Base-by-base conservation (phyloP, 1,139 yeast genomes). In the Neolecta irregularis region DNA sequence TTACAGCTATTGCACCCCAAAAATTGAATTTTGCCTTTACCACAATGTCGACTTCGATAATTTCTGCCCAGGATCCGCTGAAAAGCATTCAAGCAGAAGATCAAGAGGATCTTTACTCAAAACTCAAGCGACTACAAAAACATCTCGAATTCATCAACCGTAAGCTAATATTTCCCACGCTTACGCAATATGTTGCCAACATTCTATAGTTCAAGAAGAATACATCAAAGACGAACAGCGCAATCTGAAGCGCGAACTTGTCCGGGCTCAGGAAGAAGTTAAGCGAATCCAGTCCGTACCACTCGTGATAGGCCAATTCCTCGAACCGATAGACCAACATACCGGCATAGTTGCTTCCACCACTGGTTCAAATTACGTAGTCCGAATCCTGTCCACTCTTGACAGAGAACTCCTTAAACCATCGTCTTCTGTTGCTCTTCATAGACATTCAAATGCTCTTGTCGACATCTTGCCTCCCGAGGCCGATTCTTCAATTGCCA, bases 401-500 rank as follows among this genome's bases (percentile, higher is more conserved):
- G 98, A 91, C 54, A 70, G 96, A 44, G 99, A 91, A 58, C 65
- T 88, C 46, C 69, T 91, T 53, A 88, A 91, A 57, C 91, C 96
- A 11, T 78, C 93, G 4, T 78, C 93, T 22, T 79, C 94, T 5
- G 98, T 91, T 32, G 98, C 98, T 1, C 67, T 91, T 48, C 98
- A 91, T 56, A 93, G 98, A 55, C 96, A 91, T 60, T 85, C 96
- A 9, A 91, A 88, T 56, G 95, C 98, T 3, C 65, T 91, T 48
- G 98, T 91, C 36, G 98, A 88, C 56, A 88, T 91, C 41, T 64
- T 91, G 51, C 98, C 98, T 20, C 98, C 98, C 23, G 98, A 91
- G 64, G 96, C 98, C 1, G 99, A 91, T 53, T 83, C 96, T 2
- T 75, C 92, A 30, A 88, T 91, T 46, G 76, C 96, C 26, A 83